phyloP scores from a whole-genome alignment of 1,284 basidiomycete species.

The Cryptococcus hybrid region DNA sequence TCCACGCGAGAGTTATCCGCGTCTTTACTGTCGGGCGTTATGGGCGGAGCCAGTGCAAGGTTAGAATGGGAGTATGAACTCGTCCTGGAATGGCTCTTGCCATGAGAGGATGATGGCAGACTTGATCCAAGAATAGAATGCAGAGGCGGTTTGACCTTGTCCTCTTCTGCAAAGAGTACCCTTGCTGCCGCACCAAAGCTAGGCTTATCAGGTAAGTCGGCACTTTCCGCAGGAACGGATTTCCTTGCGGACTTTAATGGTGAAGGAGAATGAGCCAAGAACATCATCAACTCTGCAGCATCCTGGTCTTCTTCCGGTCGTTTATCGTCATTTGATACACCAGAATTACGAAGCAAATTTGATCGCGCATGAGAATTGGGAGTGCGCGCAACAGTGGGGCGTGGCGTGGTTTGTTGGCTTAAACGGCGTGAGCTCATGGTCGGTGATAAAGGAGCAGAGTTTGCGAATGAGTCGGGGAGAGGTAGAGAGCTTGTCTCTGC shows the following conservation, averaged over 20 bases:
- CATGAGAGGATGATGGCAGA: background rate
- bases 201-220: constrained; percentile 7
- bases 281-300: constrained; percentile 51
- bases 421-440: constrained; percentile 2
- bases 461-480: constrained; percentile 14
- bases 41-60: constrained; percentile 30
- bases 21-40: constrained; percentile 11
- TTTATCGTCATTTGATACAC: background rate
- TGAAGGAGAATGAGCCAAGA: constrained; percentile 47
- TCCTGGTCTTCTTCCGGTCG: constrained; percentile 40
- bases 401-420: constrained; percentile 2
- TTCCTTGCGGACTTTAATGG: constrained; percentile 13
- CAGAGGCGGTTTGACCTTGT: background rate
- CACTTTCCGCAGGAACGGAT: constrained; percentile 3
- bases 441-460: constrained; percentile 7
- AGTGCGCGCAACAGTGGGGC: constrained; percentile 6
- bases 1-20: background rate
- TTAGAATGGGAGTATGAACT: constrained; percentile 20
- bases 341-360: constrained; percentile 1
- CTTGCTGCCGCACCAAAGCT: constrained; percentile 30
- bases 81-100: constrained; percentile 1
- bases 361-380: constrained; percentile 11
- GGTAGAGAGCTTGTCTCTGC: constrained; percentile 10
- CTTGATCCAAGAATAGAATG: background rate
- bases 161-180: constrained; percentile 40